A percentile compares a stretch with the other conserved stretches of the same genome.
These are phyloP conservation scores for Malania oleifera DNA, from an alignment of 164 flowering plant species.

Conservation along the genomic window DNA sequence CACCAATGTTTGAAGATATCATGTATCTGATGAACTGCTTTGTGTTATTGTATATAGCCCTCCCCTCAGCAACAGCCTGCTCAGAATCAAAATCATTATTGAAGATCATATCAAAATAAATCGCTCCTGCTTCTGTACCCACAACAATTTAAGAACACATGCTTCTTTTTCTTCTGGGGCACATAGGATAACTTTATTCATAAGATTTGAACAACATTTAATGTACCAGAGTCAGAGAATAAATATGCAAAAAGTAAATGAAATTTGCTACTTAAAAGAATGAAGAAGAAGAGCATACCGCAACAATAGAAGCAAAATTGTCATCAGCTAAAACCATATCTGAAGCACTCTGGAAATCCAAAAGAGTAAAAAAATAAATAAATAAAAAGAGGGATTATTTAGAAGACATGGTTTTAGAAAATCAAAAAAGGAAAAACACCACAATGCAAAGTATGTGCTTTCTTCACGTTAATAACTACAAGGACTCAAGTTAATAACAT, in stretches of 20 bases:
- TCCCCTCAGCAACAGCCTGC: conserved; percentile 99
- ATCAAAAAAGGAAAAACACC: no score
- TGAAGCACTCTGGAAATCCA: conserved; percentile 82
- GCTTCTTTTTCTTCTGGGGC: no score
- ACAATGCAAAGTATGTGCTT: no score
- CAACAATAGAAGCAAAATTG: conserved; percentile 96
- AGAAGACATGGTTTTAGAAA: background rate
- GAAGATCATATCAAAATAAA: background rate
- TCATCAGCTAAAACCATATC: conserved; percentile 99
- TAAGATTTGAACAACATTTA: no score
- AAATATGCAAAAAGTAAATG: background rate
- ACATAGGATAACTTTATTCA: no score
- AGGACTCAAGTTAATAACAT: no score
- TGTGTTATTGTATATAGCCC: conserved; percentile 97
- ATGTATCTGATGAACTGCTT: conserved; percentile 99
- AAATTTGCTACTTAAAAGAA: background rate
- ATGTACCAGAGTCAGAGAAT: no score
- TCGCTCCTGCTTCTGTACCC: no score
- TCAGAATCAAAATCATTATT: conserved; percentile 7
- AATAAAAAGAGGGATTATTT: background rate
- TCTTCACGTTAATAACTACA: no score
- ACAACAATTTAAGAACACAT: no score
- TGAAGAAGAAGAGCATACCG: conserved; percentile 44
- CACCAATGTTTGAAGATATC: conserved; percentile 99
- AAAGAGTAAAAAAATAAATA: conserved; percentile 7